Evolutionary conservation across 768 basidiomycete genomes (phyloP), one percentile per base, ranked within the genome.

Genomic region (Boletellus sp.): DNA sequence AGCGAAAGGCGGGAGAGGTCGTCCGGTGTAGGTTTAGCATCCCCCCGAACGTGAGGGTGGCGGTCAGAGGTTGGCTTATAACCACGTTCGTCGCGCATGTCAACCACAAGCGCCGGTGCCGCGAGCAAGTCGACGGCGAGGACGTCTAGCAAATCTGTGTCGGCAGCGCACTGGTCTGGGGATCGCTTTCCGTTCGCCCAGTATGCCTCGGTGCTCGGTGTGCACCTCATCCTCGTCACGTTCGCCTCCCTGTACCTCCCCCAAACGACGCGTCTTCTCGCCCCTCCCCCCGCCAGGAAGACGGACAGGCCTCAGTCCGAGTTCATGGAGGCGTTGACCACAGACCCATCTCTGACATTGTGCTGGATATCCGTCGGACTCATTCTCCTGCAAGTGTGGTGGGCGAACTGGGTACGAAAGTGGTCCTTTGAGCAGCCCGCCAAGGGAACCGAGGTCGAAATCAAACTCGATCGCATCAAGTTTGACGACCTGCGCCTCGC

Each of bases 201-300:
- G 22, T 89, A 88, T 69, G 76, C 78, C 48, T 83, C 86, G 26
- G 68, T 81, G 22, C 79, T 88, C 19, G 83, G 81, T 39, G 82
- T 89, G 7, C 84, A 86, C 61, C 74, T 79, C 1, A 74, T 78
- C 15, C 79, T 90, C 8, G 74, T 90, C 53, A 68, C 72, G 3
- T 90, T 89, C 65, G 74, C 77, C 12, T 79, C 79, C 1, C 72
- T 91, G 46, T 83, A 80, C 63, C 73, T 91, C n/a, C 90, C 89
- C n/a, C 78, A 78, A 43, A 79, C 77, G 16, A 72, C 74, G 3
- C 70, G 74, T 39, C 61, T 81, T 22, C 70, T 74, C 50, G 70
- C 67, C 12, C 59, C 73, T n/a, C 66, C 68, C 26, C 60, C 59
- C 3, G 61, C 66, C 10, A 52, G 58, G 42, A 58, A 67, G 60